Percentiles rank a stretch among this genome's conserved stretches.
phyloP scores from a whole-genome alignment of 768 basidiomycete genomes.

The Dioszegia hungarica region DNA sequence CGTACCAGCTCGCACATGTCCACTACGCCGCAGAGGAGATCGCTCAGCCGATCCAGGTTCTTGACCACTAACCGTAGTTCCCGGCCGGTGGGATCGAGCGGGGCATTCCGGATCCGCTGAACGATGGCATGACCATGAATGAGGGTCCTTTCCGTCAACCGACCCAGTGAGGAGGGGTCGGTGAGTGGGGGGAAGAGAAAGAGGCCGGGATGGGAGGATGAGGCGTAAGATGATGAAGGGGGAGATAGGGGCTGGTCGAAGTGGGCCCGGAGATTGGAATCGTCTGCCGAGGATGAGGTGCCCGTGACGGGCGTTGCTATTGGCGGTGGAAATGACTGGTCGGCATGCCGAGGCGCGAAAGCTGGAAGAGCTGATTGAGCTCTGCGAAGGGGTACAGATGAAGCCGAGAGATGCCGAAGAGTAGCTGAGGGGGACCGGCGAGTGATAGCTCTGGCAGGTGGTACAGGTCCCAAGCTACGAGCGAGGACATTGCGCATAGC shows the following conservation, averaged over 20 bases:
- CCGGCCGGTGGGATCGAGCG: slow-evolving; percentile 58
- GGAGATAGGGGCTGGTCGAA: slow-evolving; percentile 25
- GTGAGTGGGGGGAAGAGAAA: slow-evolving; percentile 75
- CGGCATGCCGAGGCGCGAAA: neutral
- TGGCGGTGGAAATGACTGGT: neutral
- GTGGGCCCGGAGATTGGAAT: slow-evolving; percentile 26
- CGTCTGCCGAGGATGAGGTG: slow-evolving; percentile 11
- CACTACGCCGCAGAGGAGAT: slow-evolving; percentile 91
- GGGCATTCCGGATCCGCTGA: slow-evolving; percentile 66
- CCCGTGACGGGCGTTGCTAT: slow-evolving; percentile 7
- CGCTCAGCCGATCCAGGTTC: slow-evolving; percentile 92
- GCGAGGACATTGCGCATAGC: neutral
- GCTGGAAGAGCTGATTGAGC: slow-evolving; percentile 12
- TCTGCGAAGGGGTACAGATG: slow-evolving; percentile 1
- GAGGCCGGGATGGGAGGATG: slow-evolving; percentile 60
- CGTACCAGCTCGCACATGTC: slow-evolving; percentile 91
- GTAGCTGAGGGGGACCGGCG: neutral
- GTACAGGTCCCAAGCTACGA: neutral
- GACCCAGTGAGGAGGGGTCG: slow-evolving; percentile 63
- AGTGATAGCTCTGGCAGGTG: neutral
- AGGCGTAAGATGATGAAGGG: neutral
- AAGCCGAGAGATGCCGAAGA: neutral
- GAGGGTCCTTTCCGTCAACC: slow-evolving; percentile 73
- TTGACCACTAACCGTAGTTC: slow-evolving; percentile 86
- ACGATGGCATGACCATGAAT: slow-evolving; percentile 76